phyloP scores from a whole-genome alignment of 1,284 basidiomycete genomes.

The Ceratorhiza oryzae-sativae region DNA sequence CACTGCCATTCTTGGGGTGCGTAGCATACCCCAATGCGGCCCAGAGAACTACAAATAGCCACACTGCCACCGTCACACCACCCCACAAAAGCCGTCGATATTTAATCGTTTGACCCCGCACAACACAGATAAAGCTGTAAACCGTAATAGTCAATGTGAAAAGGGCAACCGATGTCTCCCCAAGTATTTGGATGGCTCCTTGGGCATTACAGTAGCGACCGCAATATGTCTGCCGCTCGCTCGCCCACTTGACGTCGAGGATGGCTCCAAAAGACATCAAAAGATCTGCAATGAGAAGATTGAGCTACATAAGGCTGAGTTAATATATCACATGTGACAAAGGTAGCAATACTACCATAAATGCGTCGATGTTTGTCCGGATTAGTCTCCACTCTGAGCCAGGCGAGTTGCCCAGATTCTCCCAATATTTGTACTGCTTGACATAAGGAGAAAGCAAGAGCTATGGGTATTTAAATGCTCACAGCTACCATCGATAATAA shows the following conservation, averaged over 20 bases:
- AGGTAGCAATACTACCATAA: slow-evolving; percentile 24
- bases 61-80: slow-evolving; percentile 37
- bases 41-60: slow-evolving; percentile 42
- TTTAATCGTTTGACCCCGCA: slow-evolving; percentile 37
- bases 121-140: slow-evolving; percentile 43
- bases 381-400: slow-evolving; percentile 28
- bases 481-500: slow-evolving; percentile 14
- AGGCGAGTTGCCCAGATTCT: background rate
- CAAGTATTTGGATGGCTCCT: slow-evolving; percentile 44
- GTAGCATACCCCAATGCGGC: slow-evolving; percentile 37
- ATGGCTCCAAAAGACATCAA: slow-evolving; percentile 43
- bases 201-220: slow-evolving; percentile 44
- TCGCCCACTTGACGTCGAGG: slow-evolving; percentile 41
- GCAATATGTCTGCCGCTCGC: slow-evolving; percentile 39
- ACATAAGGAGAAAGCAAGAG: background rate
- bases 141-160: slow-evolving; percentile 43
- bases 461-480: background rate
- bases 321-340: background rate
- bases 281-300: slow-evolving; percentile 43
- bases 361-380: slow-evolving; percentile 34
- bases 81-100: slow-evolving; percentile 20
- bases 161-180: slow-evolving; percentile 44
- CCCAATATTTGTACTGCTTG: background rate
- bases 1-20: slow-evolving; percentile 6
- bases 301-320: slow-evolving; percentile 35